Percentiles rank a stretch among this genome's conserved stretches.
Conservation (phyloP, 345 rosid species). For the Geranium brycei region DNA sequence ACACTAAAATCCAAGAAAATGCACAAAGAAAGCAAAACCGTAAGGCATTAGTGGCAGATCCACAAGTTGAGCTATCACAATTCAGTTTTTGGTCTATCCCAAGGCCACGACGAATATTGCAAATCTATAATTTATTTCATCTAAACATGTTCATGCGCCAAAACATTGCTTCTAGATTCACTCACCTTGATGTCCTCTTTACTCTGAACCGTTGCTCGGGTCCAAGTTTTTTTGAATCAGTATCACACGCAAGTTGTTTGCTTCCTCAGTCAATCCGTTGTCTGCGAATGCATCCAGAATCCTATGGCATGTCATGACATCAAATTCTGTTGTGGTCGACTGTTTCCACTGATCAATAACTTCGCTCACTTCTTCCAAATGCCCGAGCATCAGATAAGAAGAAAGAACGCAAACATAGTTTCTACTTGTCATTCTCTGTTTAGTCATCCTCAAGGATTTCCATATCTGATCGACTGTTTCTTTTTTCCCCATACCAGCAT, state of each 20-base stretch:
- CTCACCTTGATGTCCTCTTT: neutral
- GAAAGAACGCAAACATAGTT: conserved; percentile 67
- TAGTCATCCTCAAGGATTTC: conserved; percentile 74
- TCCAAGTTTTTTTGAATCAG: conserved; percentile 32
- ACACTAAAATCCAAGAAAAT: too few relatives aligned
- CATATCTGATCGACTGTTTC: conserved; percentile 73
- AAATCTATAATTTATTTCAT: too few relatives aligned
- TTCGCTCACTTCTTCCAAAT: conserved; percentile 52
- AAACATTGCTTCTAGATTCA: neutral
- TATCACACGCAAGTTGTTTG: conserved; percentile 33
- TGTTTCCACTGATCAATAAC: conserved; percentile 76
- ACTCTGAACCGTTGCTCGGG: conserved; percentile 7
- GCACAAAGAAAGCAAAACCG: too few relatives aligned
- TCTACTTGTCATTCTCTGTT: conserved; percentile 73
- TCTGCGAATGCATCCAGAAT: conserved; percentile 42
- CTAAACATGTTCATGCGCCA: neutral
- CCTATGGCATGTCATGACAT: conserved; percentile 40
- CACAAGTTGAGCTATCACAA: neutral
- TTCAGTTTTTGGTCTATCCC: neutral
- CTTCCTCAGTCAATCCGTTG: conserved; percentile 37
- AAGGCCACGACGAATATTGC: neutral
- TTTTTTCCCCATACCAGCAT: conserved; percentile 67
- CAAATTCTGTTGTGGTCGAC: conserved; percentile 43
- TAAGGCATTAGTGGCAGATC: neutral
- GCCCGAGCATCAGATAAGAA: conserved; percentile 63